Base-by-base conservation (phyloP, 1,139 yeast genomes). In the Debaryomycetaceae sp. region DNA sequence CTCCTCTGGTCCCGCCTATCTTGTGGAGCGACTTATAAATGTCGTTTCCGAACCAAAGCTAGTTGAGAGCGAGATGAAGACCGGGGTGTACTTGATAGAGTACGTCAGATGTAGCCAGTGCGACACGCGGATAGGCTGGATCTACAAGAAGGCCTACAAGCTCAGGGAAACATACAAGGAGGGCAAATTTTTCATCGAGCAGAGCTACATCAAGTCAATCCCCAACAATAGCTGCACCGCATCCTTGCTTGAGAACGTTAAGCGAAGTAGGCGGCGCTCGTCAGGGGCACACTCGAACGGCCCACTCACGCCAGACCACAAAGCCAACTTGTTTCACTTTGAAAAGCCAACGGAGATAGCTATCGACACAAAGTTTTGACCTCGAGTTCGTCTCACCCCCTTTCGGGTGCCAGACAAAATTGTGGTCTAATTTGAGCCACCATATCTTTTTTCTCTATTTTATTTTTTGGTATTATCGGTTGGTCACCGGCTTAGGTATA, bases 151-250 rank as follows among this genome's bases (percentile, higher is more conserved):
- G 45, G 72, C 91, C 9, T 75, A 63, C 39, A 61, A 64, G 27
- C 56, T 58, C 31, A 49, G 61, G 17, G 86, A 85, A 53, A 61
- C 65, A 38, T 85, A 85, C 53, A 85, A 86, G 51, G 91, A 79
- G 49, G 86, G 88, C 30, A 79, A 80, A 50, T 84, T 61, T 51
- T 89, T 84, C 28, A 75, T 85, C 49, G 95, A 84, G 56, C 60
- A 56, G 32, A 49, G 48, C 25, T 61, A 18, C 19, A 30, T 33
- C 8, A 33, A 27, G 18, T 11, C 16, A 10, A 33, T 33, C 5
- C 30, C 36, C 5, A 33, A 33, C 18, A 33, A 33, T 23, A 29
- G 36, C 18, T 33, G 31, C 12, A 33, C 36, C 11, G 36, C 34
- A 10, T 16, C 36, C 10, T 23, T 33, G 6, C 18, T 33, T 25